Percentiles rank a stretch among this genome's conserved stretches.
phyloP scores from a whole-genome alignment of 441 rosid genomes.

The Raphanus hybrid region DNA sequence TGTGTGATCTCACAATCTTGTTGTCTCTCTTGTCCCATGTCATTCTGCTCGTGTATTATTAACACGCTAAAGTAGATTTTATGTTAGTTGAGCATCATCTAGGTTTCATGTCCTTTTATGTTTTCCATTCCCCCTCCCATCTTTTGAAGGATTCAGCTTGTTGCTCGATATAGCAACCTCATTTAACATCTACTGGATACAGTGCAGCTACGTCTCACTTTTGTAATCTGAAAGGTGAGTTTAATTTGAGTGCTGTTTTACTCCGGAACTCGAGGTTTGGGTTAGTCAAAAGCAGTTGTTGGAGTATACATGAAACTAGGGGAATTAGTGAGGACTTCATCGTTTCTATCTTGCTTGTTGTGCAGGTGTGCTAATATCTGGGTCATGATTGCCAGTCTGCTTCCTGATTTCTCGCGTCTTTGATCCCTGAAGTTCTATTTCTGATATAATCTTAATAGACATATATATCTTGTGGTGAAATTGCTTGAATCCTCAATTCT shows the following conservation, averaged over 20 bases:
- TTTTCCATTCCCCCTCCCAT: slow-evolving; percentile 46
- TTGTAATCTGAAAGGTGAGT: slow-evolving; percentile 67
- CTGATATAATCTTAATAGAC: slow-evolving; percentile 46
- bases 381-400: slow-evolving; percentile 77
- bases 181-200: slow-evolving; percentile 59
- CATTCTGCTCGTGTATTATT: background rate
- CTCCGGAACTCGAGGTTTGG: slow-evolving; percentile 47
- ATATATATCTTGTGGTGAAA: slow-evolving; percentile 38
- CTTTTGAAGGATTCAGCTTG: slow-evolving; percentile 75
- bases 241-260: slow-evolving; percentile 46
- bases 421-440: slow-evolving; percentile 74
- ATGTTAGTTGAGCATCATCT: slow-evolving; percentile 44
- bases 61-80: slow-evolving; percentile 27
- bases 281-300: slow-evolving; percentile 46
- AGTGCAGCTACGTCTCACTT: slow-evolving; percentile 52
- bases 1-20: slow-evolving; percentile 16
- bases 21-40: background rate
- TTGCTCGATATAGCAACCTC: slow-evolving; percentile 67
- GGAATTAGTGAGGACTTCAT: slow-evolving; percentile 65
- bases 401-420: slow-evolving; percentile 79
- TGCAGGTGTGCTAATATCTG: slow-evolving; percentile 79
- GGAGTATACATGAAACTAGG: slow-evolving; percentile 53
- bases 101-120: slow-evolving; percentile 50
- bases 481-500: slow-evolving; percentile 30
- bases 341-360: slow-evolving; percentile 83